phyloP scores from a whole-genome alignment of 805 yeast genomes.

The Nakazawaea molendinolei region DNA sequence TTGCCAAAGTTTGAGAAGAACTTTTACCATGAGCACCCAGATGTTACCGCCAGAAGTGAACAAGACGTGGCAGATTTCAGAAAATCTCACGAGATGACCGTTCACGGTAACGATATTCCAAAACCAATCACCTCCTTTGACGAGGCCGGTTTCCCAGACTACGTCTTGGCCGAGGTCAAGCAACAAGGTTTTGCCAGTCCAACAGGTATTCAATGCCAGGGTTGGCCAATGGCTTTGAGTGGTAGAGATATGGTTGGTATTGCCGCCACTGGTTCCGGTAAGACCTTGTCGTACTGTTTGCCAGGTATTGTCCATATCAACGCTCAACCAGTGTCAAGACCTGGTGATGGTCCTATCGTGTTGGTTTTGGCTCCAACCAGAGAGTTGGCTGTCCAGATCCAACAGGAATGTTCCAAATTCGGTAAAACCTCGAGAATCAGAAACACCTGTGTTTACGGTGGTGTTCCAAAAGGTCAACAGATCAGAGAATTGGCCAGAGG shows the following conservation, averaged over 20 bases:
- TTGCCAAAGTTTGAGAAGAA: conserved; percentile 92
- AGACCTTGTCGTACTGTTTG: conserved; percentile 92
- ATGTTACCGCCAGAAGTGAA: conserved; percentile 68
- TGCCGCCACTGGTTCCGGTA: conserved; percentile 99
- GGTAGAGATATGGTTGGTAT: conserved; percentile 99
- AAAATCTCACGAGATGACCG: conserved; percentile 78
- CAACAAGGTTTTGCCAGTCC: conserved; percentile 91
- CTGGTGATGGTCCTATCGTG: conserved; percentile 97
- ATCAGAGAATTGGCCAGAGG: conserved; percentile 94
- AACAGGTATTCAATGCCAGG: conserved; percentile 97
- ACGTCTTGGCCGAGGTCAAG: conserved; percentile 83
- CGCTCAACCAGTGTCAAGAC: conserved; percentile 90
- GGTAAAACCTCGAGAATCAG: conserved; percentile 88
- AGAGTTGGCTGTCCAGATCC: conserved; percentile 97
- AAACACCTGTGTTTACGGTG: conserved; percentile 98
- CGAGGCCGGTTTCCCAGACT: conserved; percentile 97
- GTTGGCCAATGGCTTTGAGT: conserved; percentile 99
- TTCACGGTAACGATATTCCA: conserved; percentile 80
- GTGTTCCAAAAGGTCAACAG: conserved; percentile 98
- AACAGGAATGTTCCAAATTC: conserved; percentile 91
- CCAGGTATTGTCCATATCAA: conserved; percentile 97
- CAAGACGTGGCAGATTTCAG: conserved; percentile 73
- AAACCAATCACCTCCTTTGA: conserved; percentile 90
- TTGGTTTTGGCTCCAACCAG: conserved; percentile 96
- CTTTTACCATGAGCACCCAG: conserved; percentile 82